Evolutionary conservation across 192 early-diverging fungal species (phyloP).

Genomic region (Backusella morwellensis): DNA sequence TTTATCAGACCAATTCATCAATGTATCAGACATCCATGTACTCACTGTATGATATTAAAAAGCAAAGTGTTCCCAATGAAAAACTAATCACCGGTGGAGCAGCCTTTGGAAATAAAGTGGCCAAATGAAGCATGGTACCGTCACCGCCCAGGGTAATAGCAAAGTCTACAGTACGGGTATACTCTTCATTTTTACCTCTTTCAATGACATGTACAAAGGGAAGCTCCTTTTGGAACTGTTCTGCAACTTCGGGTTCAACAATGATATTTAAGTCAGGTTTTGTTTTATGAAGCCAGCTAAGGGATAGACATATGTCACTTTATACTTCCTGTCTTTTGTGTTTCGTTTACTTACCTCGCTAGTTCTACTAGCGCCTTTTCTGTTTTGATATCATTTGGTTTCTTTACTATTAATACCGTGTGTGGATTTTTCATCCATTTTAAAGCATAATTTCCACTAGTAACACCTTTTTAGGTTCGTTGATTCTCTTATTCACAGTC

Average conservation of each 20-base stretch:
- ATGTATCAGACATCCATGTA: background rate
- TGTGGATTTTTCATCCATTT: conserved; percentile 63
- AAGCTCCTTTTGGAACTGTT: conserved; percentile 47
- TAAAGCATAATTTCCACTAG: conserved; percentile 48
- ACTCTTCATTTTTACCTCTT: conserved; percentile 54
- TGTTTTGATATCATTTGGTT: conserved; percentile 67
- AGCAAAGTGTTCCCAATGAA: conserved; percentile 89
- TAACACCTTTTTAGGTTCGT: background rate
- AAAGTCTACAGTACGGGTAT: conserved; percentile 72
- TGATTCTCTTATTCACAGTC: background rate
- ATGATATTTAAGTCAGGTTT: conserved; percentile 70
- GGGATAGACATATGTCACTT: no score
- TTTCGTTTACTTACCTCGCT: conserved; percentile 51
- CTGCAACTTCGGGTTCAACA: conserved; percentile 63
- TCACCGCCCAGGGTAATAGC: conserved; percentile 89
- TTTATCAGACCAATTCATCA: background rate
- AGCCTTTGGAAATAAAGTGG: conserved; percentile 69
- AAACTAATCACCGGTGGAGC: conserved; percentile 92
- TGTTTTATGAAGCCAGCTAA: conserved; percentile 65
- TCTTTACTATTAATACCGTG: conserved; percentile 79
- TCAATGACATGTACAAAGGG: conserved; percentile 56
- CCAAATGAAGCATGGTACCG: conserved; percentile 87
- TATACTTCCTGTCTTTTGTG: no score
- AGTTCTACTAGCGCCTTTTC: conserved; percentile 66
- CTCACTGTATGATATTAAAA: conserved; percentile 83